Conservation (phyloP, 192 early-diverging fungal genomes). For the Phlyctochytrium planicorne region DNA sequence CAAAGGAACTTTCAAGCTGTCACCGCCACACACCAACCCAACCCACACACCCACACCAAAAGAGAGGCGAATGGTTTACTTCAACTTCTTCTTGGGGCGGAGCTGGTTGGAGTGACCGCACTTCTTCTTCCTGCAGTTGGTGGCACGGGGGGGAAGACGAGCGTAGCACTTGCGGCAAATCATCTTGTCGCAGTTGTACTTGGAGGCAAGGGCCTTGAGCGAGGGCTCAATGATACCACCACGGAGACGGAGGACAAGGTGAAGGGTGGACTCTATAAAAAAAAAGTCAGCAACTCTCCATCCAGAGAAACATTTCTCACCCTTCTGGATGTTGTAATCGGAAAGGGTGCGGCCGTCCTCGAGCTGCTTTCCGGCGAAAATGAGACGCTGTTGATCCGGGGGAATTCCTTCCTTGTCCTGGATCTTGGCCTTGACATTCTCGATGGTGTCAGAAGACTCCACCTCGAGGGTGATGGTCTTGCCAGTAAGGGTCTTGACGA, state of each 20-base stretch:
- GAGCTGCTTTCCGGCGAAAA: constrained; percentile 99
- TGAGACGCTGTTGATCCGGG: constrained; percentile 98
- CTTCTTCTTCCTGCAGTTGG: constrained; percentile 99
- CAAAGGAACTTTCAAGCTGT: no score
- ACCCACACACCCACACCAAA: no score
- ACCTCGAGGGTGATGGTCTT: constrained; percentile 98
- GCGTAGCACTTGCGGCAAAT: constrained; percentile 99
- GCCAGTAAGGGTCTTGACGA: constrained; percentile 91
- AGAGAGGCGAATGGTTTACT: no score
- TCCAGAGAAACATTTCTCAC: constrained; percentile 74
- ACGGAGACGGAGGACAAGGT: constrained; percentile 69
- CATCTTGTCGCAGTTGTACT: constrained; percentile 99
- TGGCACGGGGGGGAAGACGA: constrained; percentile 97
- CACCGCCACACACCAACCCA: no score
- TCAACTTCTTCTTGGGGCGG: constrained; percentile 98
- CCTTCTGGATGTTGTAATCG: constrained; percentile 99
- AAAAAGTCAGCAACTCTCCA: constrained; percentile 96
- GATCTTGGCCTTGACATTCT: constrained; percentile 93
- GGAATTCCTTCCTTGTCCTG: constrained; percentile 99
- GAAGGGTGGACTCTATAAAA: constrained; percentile 80
- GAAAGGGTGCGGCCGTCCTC: constrained; percentile 97
- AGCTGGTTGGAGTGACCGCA: constrained; percentile 99
- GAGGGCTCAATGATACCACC: constrained; percentile 82
- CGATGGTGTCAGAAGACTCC: constrained; percentile 89
- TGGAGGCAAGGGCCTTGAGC: constrained; percentile 95